Base-by-base conservation (phyloP, 768 basidiomycete species). In the Rhodotorula diobovata region DNA sequence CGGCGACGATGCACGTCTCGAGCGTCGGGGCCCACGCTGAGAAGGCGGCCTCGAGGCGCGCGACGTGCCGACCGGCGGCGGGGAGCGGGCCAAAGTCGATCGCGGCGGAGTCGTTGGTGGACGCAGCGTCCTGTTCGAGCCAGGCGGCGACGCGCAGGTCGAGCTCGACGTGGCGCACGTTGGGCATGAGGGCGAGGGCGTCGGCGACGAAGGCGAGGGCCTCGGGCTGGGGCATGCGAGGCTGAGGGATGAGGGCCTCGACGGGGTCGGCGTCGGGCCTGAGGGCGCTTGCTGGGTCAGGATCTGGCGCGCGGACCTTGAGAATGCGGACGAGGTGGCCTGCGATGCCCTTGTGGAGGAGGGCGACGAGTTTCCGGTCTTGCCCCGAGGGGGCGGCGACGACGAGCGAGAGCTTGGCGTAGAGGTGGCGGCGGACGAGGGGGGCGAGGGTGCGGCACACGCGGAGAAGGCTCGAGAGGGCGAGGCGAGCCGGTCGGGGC, bases 391-490 rank as follows among this genome's bases (percentile, higher is more conserved):
- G 30, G 25, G 50, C 54, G 8, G 63, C 69, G 30, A 66, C 28
- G 48, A 57, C 25, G 65, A 71, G 55, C 12, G 54, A 53, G 54
- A 62, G 20, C 11, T 50, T 50, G 28, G 4, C 2, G 65, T 66
- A 71, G 23, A 71, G 54, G 15, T n/a, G n/a, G 6, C 70, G 53
- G 4, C 70, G 55, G 46, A 71, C 34, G 65, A 71, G 21, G 0
- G 64, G 55, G 23, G 35, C 30, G 32, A 66, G 46, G n/a, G 32
- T 5, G 8, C 55, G 70, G 50, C 62, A 61, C 35, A 71, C 45
- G 48, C 9, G 2, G 32, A 70, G 64, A 60, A 48, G 61, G n/a
- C 0, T 2, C 21, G 53, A 11, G 32, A 70, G 69, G 35, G 20
- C 25, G 18, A 3, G 9, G 35, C 64, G 53, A 4, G 23, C 54